phyloP scores from a whole-genome alignment of 495 filamentous ascomycete species.

The Tuber microsphaerosporum region DNA sequence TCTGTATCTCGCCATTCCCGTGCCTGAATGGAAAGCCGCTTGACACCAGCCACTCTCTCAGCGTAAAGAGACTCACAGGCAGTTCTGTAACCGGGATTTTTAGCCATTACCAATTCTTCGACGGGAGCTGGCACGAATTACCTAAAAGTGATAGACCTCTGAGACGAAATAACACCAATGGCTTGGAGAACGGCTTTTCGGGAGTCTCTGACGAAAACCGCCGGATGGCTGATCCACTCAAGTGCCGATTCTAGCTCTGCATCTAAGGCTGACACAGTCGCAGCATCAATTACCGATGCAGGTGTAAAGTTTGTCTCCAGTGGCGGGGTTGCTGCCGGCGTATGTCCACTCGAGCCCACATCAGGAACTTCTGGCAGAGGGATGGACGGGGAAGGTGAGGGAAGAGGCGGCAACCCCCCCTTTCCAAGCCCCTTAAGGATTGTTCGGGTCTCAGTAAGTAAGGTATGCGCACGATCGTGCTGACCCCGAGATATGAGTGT shows the following conservation, averaged over 20 bases:
- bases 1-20: constrained; percentile 42
- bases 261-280: constrained; percentile 79
- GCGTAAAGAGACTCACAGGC: constrained; percentile 41
- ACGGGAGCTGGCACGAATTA: constrained; percentile 6
- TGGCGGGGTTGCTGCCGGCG: constrained; percentile 45
- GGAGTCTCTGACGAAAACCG: constrained; percentile 89
- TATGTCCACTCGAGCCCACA: constrained; percentile 24
- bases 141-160: constrained; percentile 89
- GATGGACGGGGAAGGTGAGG: constrained; percentile 46
- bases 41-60: constrained; percentile 37
- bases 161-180: constrained; percentile 91
- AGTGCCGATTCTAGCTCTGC: constrained; percentile 82
- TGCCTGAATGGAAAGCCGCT: constrained; percentile 36
- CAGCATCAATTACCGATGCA: constrained; percentile 63
- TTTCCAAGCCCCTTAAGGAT: constrained; percentile 95
- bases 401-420: constrained; percentile 87
- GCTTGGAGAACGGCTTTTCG: constrained; percentile 93
- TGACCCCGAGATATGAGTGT: constrained; percentile 86
- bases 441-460: constrained; percentile 84
- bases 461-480: constrained; percentile 84
- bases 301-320: constrained; percentile 57
- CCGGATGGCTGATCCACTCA: constrained; percentile 98
- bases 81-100: constrained; percentile 27
- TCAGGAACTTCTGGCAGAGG: constrained; percentile 32
- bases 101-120: background rate